phyloP scores from a whole-genome alignment of 1,284 basidiomycete species.

The Coriolopsis trogii region DNA sequence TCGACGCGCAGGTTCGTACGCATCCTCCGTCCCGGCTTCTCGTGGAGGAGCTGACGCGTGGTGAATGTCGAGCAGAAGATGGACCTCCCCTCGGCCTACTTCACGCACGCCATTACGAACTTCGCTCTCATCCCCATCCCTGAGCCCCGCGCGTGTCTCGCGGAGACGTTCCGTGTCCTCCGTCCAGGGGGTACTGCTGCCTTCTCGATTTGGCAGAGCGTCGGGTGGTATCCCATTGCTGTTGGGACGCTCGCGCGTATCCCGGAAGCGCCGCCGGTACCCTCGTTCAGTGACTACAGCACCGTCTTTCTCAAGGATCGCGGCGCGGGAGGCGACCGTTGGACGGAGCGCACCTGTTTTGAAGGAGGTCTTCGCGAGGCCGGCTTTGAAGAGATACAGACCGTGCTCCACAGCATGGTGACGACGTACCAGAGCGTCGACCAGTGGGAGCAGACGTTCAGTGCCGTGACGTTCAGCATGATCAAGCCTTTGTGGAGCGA shows the following conservation, averaged over 20 bases:
- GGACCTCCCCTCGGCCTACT: slow-evolving; percentile 8
- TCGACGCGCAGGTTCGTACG: slow-evolving; percentile 10
- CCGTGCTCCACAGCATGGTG: not conserved
- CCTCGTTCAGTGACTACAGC: not conserved
- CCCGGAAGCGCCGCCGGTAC: not conserved
- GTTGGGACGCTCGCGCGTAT: not conserved
- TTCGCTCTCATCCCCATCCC: not conserved
- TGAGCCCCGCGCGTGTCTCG: not conserved
- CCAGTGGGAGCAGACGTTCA: not conserved
- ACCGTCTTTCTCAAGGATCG: not conserved
- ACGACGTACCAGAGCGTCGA: not conserved
- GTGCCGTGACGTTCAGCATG: not conserved
- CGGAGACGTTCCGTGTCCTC: slow-evolving; percentile 3
- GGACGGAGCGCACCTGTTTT: not conserved
- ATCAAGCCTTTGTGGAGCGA: not conserved
- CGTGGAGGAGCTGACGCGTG: not conserved
- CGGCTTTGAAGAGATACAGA: not conserved
- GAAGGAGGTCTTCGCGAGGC: not conserved
- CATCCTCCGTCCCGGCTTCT: not conserved
- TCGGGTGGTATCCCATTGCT: not conserved
- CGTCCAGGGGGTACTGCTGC: not conserved
- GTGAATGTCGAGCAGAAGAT: not conserved
- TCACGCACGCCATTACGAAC: slow-evolving; percentile 10
- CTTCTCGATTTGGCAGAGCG: slow-evolving; percentile 1
- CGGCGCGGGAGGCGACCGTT: not conserved